Conservation (phyloP, 768 basidiomycete genomes). For the Agaricus subrufescens region DNA sequence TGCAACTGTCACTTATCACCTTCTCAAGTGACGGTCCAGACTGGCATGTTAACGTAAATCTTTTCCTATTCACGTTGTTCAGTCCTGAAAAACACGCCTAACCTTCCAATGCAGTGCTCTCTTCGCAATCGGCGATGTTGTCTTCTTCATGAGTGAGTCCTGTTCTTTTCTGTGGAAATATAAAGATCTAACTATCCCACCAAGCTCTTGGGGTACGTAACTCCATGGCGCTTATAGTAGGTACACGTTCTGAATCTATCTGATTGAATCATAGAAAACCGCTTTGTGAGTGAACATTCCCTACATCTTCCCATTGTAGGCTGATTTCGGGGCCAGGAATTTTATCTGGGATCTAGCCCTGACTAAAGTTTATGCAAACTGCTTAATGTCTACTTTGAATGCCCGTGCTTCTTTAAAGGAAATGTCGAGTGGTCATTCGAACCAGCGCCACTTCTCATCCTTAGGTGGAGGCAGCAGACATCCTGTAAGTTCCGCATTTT, state of each 20-base stretch:
- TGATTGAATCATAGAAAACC: conserved; percentile 28
- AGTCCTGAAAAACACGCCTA: not conserved
- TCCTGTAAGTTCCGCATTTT: conserved; percentile 4
- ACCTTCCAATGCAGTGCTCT: conserved; percentile 23
- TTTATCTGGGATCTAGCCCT: conserved; percentile 47
- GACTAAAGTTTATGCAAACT: conserved; percentile 45
- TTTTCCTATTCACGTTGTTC: not conserved
- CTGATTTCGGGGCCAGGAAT: conserved; percentile 24
- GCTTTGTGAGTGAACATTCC: conserved; percentile 30
- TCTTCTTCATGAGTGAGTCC: conserved; percentile 40
- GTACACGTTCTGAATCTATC: not conserved
- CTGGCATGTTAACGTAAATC: conserved; percentile 34
- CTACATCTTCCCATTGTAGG: not conserved
- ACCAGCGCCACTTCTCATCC: conserved; percentile 2
- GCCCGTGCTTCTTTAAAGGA: conserved; percentile 31
- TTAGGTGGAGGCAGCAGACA: conserved; percentile 11
- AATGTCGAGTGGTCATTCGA: conserved; percentile 14
- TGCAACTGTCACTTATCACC: conserved; percentile 8
- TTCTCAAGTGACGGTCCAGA: conserved; percentile 35
- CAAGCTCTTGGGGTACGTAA: conserved; percentile 30
- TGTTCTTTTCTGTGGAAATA: not conserved
- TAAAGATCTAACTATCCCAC: not conserved
- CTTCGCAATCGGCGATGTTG: conserved; percentile 36
- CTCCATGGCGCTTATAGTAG: not conserved
- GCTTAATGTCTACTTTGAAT: conserved; percentile 44